phyloP scores from a whole-genome alignment of 75 land plant genomes.

The Pseudotsuga menziesii region DNA sequence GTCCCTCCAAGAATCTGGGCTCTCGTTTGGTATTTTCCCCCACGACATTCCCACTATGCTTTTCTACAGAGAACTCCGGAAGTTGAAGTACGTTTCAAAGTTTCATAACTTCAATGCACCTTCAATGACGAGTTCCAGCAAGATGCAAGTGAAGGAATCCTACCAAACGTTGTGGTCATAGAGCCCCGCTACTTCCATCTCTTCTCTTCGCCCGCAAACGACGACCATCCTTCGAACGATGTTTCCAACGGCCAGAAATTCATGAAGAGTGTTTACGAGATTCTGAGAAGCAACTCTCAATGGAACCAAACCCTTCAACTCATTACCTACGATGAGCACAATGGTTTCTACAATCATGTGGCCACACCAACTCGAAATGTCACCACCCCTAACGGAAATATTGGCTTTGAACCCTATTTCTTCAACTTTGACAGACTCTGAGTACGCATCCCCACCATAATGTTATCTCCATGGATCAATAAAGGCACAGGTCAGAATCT shows the following conservation, averaged over 20 bases:
- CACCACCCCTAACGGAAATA: slow-evolving; percentile 59
- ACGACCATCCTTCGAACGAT: slow-evolving; percentile 82
- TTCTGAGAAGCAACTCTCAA: slow-evolving; percentile 63
- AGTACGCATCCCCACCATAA: slow-evolving; percentile 65
- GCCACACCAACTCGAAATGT: slow-evolving; percentile 58
- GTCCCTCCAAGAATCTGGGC: slow-evolving; percentile 67
- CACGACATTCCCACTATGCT: slow-evolving; percentile 70
- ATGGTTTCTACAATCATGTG: slow-evolving; percentile 78
- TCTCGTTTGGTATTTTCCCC: slow-evolving; percentile 70
- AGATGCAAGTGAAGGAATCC: slow-evolving; percentile 43
- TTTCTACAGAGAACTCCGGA: slow-evolving; percentile 64
- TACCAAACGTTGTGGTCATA: slow-evolving; percentile 64
- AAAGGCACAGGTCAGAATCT: slow-evolving; percentile 44
- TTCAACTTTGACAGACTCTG: slow-evolving; percentile 70
- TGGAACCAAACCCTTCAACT: slow-evolving; percentile 60
- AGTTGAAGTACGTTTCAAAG: slow-evolving; percentile 44
- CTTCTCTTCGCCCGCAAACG: slow-evolving; percentile 46
- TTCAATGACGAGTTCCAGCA: slow-evolving; percentile 39
- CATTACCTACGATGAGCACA: slow-evolving; percentile 76
- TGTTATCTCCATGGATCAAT: slow-evolving; percentile 72
- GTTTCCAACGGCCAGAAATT: slow-evolving; percentile 62
- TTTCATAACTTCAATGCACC: slow-evolving; percentile 44
- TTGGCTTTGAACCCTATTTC: slow-evolving; percentile 32
- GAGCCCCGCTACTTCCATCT: slow-evolving; percentile 71
- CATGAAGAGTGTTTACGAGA: slow-evolving; percentile 72